Evolutionary conservation across 768 basidiomycete species (phyloP), one percentile per base, ranked within the genome.

Genomic region (Lentinus brumalis): DNA sequence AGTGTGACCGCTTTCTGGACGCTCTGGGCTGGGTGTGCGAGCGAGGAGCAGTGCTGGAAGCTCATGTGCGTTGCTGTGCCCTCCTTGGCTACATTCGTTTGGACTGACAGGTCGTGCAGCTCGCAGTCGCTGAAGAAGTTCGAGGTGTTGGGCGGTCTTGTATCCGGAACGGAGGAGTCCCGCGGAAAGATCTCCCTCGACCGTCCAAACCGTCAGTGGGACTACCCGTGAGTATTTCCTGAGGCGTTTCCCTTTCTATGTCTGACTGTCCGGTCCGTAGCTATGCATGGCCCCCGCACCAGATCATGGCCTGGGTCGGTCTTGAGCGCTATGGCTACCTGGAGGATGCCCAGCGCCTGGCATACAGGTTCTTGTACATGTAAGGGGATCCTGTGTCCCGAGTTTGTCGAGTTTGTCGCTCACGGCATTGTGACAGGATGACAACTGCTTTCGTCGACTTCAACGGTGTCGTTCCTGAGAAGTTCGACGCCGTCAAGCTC

Each of bases 341-440:
- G 3, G 92, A 96, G 63, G 95, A 97, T 64, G 92, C 95, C 1
- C 94, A 96, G 65, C 83, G 97, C 50, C 77, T 98, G 51, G 89
- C 96, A 1, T 99, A 99, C 76, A 82, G 96, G 54, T 99, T 92
- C 86, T 83, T 97, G n/a, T 98, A 98, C 79, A 97, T 99, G 96
- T 94, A 63, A 62, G 79, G 21, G 73, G 41, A 18, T 72, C 35
- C 16, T 16, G 59, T 9, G 8, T 11, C 39, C 11, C 51, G n/a
- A 18, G 15, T 38, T 42, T 40, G 30, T 59, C 18, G 40, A 9
- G 12, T 35, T 15, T 39, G 68, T 30, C 65, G 59, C 14, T 52
- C 9, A 60, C 21, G 21, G 21, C 54, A 47, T 30, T 57, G 5
- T 60, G 53, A 12, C 64, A 92, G 90, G 89, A 93, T 94, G 91